Evolutionary conservation across 2,329 filamentous ascomycete genomes (phyloP).

Genomic region (Aspergillus arachidicola): DNA sequence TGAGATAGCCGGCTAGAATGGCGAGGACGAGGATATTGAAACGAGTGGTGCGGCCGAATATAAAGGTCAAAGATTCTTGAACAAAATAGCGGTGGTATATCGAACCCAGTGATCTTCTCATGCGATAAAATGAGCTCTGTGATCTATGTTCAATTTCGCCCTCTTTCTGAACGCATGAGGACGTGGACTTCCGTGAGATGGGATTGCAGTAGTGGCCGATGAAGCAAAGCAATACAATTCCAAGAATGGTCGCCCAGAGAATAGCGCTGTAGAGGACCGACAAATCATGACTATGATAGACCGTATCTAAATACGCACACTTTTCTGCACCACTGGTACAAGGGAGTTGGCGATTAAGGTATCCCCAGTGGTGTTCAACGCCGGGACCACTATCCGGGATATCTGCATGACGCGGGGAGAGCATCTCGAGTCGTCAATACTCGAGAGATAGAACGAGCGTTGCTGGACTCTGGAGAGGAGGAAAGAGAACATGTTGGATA

Average conservation of each 20-base stretch:
- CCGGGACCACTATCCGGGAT: neutral
- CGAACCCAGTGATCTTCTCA: conserved; percentile 45
- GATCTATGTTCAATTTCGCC: conserved; percentile 22
- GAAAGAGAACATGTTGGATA: neutral
- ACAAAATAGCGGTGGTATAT: conserved; percentile 58
- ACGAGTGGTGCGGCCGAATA: conserved; percentile 70
- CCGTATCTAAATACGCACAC: conserved; percentile 60
- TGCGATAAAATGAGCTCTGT: conserved; percentile 26
- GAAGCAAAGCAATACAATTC: conserved; percentile 50
- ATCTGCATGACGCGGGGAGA: conserved; percentile 12
- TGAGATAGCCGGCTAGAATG: conserved; percentile 62
- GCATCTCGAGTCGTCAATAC: conserved; percentile 10
- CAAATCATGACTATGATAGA: conserved; percentile 57
- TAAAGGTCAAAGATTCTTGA: conserved; percentile 56
- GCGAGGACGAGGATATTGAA: conserved; percentile 67
- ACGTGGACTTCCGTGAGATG: conserved; percentile 2
- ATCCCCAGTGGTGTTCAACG: conserved; percentile 59
- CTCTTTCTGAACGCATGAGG: conserved; percentile 5
- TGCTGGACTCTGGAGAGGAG: neutral
- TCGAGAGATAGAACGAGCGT: neutral
- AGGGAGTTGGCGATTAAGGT: conserved; percentile 55
- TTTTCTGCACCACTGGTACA: conserved; percentile 61
- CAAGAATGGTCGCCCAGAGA: conserved; percentile 58
- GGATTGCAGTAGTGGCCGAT: conserved; percentile 26
- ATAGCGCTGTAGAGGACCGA: conserved; percentile 61